These are phyloP conservation scores for Wickerhamomyces chambardii DNA, from an alignment of 805 yeast species.

Conservation along the genomic window DNA sequence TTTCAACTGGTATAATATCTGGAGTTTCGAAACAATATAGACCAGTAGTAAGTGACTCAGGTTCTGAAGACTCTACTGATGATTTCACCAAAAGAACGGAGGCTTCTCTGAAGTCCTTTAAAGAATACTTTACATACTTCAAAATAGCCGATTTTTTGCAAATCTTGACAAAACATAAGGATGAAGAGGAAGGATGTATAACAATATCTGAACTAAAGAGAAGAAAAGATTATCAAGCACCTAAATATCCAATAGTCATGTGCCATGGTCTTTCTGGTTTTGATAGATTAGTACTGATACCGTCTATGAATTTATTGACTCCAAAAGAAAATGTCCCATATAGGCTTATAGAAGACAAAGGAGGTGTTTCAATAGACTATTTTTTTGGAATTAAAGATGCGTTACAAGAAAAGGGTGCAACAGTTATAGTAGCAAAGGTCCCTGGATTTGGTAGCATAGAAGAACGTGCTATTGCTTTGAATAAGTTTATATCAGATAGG, in stretches of 20 bases:
- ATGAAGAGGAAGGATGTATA: conserved; percentile 2
- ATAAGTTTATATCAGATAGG: conserved; percentile 33
- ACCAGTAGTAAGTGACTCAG: too few species aligned
- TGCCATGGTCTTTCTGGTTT: conserved; percentile 90
- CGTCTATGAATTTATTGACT: conserved; percentile 25
- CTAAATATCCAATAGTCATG: conserved; percentile 65
- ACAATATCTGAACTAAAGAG: conserved; percentile 9
- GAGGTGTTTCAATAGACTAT: conserved; percentile 47
- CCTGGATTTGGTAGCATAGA: conserved; percentile 77
- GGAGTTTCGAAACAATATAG: too few species aligned
- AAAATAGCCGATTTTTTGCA: too few species aligned
- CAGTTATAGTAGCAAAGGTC: conserved; percentile 65
- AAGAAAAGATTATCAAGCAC: conserved; percentile 39
- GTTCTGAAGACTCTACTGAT: too few species aligned
- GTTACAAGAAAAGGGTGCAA: conserved; percentile 51
- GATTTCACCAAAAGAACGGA: too few species aligned
- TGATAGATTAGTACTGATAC: conserved; percentile 41
- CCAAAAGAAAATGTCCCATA: conserved; percentile 7
- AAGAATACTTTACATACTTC: too few species aligned
- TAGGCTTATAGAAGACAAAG: conserved; percentile 16
- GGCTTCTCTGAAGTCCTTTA: too few species aligned
- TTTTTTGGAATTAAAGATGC: conserved; percentile 76
- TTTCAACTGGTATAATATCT: too few species aligned
- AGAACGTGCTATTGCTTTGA: conserved; percentile 52
- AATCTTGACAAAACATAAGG: too few species aligned